A percentile compares a stretch with the other conserved stretches of the same genome.
Evolutionary conservation across 2,329 filamentous ascomycete genomes (phyloP).

Genomic region (Chalaropsis thielavioides): DNA sequence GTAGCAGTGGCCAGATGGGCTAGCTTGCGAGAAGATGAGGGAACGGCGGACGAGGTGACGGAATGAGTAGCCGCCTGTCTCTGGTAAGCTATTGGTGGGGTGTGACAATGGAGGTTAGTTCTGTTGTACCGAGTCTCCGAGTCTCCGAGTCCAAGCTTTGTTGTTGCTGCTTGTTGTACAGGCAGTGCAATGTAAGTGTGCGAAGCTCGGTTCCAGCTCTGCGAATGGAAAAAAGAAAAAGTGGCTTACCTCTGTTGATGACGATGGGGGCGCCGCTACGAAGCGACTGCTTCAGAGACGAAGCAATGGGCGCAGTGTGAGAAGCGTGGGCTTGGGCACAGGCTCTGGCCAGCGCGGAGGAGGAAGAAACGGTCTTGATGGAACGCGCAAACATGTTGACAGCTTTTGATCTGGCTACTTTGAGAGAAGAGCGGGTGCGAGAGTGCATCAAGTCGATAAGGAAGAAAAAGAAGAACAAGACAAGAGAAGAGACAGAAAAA

Average conservation of each 20-base stretch:
- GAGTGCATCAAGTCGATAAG: neutral
- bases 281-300: conserved; percentile 1
- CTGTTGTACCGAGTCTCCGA: too few relatives aligned
- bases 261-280: neutral
- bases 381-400: conserved; percentile 15
- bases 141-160: neutral
- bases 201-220: too few relatives aligned
- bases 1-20: conserved; percentile 13
- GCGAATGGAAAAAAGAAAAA: too few relatives aligned
- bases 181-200: too few relatives aligned
- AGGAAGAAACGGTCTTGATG: conserved; percentile 11
- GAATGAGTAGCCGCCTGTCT: conserved; percentile 1
- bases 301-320: conserved; percentile 2
- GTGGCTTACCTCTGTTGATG: neutral
- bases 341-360: conserved; percentile 4
- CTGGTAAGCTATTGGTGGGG: conserved; percentile 5
- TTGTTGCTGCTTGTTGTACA: neutral
- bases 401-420: neutral
- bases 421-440: neutral
- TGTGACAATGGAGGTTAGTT: neutral
- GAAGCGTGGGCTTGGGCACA: neutral
- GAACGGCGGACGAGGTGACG: neutral
- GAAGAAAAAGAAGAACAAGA: neutral
- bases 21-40: conserved; percentile 5
- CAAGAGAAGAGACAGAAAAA: too few relatives aligned